A percentile compares a stretch with the other conserved stretches of the same genome.
These are phyloP conservation scores for Cerrena zonata DNA, from an alignment of 1,284 basidiomycete genomes.

Conservation along the genomic window DNA sequence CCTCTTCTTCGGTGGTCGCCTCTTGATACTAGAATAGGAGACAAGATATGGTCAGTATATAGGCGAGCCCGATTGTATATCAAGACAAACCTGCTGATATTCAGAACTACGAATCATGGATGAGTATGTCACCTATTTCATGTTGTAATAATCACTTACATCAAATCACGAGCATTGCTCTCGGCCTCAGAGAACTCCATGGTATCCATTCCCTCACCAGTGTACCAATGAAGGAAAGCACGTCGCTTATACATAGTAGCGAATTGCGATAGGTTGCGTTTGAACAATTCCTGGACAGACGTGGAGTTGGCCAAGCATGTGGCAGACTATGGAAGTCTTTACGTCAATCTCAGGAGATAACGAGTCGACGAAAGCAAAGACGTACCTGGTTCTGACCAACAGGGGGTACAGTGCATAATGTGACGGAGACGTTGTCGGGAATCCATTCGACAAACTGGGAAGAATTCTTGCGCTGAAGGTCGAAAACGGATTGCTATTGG, in stretches of 20 bases:
- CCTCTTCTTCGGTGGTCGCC: slow-evolving; percentile 41
- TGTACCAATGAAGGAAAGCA: slow-evolving; percentile 90
- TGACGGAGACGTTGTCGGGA: slow-evolving; percentile 77
- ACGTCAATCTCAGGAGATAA: neutral
- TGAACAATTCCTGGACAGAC: slow-evolving; percentile 86
- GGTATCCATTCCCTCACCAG: slow-evolving; percentile 84
- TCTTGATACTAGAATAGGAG: slow-evolving; percentile 53
- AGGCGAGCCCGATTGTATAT: neutral
- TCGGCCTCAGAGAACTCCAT: slow-evolving; percentile 92
- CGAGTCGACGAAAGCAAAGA: slow-evolving; percentile 4
- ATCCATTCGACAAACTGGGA: slow-evolving; percentile 83
- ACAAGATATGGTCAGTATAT: slow-evolving; percentile 1
- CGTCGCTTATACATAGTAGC: slow-evolving; percentile 74
- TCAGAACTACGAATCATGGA: slow-evolving; percentile 44
- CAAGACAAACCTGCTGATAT: slow-evolving; percentile 56
- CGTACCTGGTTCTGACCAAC: slow-evolving; percentile 68
- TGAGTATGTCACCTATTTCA: slow-evolving; percentile 1
- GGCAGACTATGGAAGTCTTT: slow-evolving; percentile 44
- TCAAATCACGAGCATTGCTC: slow-evolving; percentile 75
- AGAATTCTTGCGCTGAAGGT: slow-evolving; percentile 69
- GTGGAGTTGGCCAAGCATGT: slow-evolving; percentile 83
- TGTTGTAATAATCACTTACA: slow-evolving; percentile 39
- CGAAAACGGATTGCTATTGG: slow-evolving; percentile 39
- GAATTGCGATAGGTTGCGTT: slow-evolving; percentile 77
- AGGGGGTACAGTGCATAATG: slow-evolving; percentile 78